Evolutionary conservation across 306 rosid species (phyloP).

Genomic region (Medicago arabica): DNA sequence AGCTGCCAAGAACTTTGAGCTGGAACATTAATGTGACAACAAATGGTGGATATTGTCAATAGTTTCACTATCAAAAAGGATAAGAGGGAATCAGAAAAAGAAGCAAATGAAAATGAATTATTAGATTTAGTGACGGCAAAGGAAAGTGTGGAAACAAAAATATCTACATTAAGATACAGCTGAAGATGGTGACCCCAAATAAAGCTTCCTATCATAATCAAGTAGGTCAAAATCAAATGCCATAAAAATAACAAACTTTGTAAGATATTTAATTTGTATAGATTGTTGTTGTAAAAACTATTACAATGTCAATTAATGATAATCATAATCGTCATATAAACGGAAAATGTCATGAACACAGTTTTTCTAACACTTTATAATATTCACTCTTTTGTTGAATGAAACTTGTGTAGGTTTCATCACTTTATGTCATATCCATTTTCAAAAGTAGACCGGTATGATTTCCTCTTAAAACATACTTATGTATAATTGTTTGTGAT

Average conservation of each 20-base stretch:
- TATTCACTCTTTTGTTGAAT: no score
- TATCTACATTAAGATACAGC: constrained; percentile 11
- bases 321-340: no score
- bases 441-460: no score
- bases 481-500: no score
- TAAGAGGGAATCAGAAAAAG: constrained; percentile 39
- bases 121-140: background rate
- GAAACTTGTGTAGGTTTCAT: no score
- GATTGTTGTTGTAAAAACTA: no score
- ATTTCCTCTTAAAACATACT: no score
- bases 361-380: no score
- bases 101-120: constrained; percentile 17
- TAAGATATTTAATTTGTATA: no score
- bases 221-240: background rate
- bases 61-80: constrained; percentile 32
- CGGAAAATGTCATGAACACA: no score
- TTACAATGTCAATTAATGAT: no score
- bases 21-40: constrained; percentile 15
- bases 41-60: constrained; percentile 24
- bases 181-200: constrained; percentile 16
- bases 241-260: background rate
- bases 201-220: constrained; percentile 25
- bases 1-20: constrained; percentile 21
- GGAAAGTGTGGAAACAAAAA: constrained; percentile 29
- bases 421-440: no score